Conservation (phyloP, 148 eudicot species). For the Chenopodium quinoa region DNA sequence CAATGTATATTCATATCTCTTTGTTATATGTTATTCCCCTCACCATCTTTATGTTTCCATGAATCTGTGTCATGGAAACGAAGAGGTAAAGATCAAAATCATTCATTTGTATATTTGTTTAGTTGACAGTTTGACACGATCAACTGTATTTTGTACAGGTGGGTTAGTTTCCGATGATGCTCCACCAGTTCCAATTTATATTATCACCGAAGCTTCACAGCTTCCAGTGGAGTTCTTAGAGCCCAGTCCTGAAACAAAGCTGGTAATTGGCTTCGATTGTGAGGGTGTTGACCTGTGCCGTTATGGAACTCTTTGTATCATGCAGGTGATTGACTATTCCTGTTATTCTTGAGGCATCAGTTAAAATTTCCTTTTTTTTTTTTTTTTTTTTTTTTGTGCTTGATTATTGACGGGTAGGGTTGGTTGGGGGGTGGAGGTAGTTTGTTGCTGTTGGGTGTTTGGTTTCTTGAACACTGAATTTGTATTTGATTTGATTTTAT, state of each 20-base stretch:
- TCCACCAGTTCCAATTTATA: constrained; percentile 64
- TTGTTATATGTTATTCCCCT: too few relatives aligned
- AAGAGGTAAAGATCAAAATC: neutral
- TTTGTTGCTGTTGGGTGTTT: neutral
- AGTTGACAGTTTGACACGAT: neutral
- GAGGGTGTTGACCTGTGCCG: constrained; percentile 98
- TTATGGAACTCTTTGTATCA: constrained; percentile 80
- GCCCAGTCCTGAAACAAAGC: constrained; percentile 57
- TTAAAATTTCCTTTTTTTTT: too few relatives aligned
- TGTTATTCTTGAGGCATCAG: neutral
- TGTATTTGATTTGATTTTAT: neutral
- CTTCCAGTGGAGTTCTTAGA: constrained; percentile 81
- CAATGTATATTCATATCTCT: too few relatives aligned
- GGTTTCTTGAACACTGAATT: neutral
- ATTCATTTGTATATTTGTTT: neutral
- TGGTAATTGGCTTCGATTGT: constrained; percentile 88
- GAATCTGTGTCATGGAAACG: neutral
- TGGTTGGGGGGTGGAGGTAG: neutral
- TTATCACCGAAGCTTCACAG: constrained; percentile 74
- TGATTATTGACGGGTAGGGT: neutral
- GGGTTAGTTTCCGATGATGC: constrained; percentile 42
- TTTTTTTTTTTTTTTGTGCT: neutral
- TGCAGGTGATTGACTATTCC: constrained; percentile 61
- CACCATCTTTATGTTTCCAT: neutral
- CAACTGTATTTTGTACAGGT: constrained; percentile 36